Evolutionary conservation across 306 rosid genomes (phyloP).

Genomic region (Castanea crenata): DNA sequence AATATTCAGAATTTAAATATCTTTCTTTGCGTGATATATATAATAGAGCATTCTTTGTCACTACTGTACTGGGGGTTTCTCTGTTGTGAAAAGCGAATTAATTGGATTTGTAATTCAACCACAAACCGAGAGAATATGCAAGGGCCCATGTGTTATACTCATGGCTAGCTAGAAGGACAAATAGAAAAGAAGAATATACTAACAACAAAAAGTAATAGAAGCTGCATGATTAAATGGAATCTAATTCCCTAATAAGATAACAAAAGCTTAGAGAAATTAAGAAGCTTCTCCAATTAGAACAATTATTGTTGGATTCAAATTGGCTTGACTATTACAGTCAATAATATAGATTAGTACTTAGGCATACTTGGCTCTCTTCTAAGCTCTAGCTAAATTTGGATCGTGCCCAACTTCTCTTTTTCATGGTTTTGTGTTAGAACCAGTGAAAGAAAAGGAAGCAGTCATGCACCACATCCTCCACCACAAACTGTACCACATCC

Average conservation of each 20-base stretch:
- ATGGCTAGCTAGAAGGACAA: not conserved
- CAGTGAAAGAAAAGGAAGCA: not conserved
- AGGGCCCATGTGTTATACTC: not conserved
- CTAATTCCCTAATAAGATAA: not conserved
- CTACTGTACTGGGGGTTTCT: no score
- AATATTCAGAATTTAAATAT: no score
- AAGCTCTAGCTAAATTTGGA: not conserved
- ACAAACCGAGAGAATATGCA: not conserved
- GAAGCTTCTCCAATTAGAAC: slow-evolving; percentile 15
- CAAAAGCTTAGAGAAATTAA: not conserved
- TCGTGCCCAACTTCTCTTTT: not conserved
- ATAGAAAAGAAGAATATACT: not conserved
- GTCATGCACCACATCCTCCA: slow-evolving; percentile 65
- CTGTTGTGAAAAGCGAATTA: no score
- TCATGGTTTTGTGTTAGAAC: slow-evolving; percentile 13
- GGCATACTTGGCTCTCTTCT: slow-evolving; percentile 4
- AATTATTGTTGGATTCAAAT: not conserved
- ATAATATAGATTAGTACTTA: slow-evolving; percentile 16
- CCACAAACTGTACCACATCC: slow-evolving; percentile 69
- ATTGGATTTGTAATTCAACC: not conserved
- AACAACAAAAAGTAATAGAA: not conserved
- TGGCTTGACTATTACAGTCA: not conserved
- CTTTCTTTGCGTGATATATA: no score
- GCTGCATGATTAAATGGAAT: not conserved
- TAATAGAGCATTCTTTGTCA: no score